Base-by-base conservation (phyloP, 192 early-diverging fungal genomes). In the Coemansia sp. region DNA sequence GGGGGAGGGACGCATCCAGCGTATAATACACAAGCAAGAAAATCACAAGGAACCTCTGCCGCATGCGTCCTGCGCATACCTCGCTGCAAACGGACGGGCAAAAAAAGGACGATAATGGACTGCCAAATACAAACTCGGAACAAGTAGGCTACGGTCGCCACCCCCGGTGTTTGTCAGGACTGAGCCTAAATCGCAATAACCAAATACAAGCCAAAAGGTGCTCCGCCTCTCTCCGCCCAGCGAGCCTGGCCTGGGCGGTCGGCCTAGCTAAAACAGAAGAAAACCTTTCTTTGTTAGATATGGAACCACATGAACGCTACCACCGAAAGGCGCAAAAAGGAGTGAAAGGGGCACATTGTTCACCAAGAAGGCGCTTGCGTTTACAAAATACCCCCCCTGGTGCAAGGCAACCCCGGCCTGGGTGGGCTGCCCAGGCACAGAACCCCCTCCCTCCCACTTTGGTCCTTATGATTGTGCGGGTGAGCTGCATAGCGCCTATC, bases 11-110 rank as follows among this genome's bases (percentile, higher is more conserved):
- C 46, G 38, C 68, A 55, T 31, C 22, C 61, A 64, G 69, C 44
- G 63, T 69, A 66, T 57, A 75, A 70, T 70, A 81, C 74, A 74
- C 72, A 74, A 71, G 52, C 65, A 70, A 44, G 77, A 39, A 74
- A 79, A 74, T 80, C 72, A 80, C 69, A 74, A 80, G 78, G 49
- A 39, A 39, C 24, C 31, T 31, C 47, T 31, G 31, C 62, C 38
- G 68, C 60, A 63, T 63, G 70, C 62, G 52, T 55, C 52, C n/a
- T 70, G 52, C 69, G 39, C 60, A 60, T 66, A 50, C 40, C 2
- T 55, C 52, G 52, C 52, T 55, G 52, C 52, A 55, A 55, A 55
- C 27, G 27, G 52, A 55, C 52, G 52, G 27, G 52, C 52, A 55
- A 55, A 55, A 55, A 31, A 29, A 31, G 22, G 10, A 46, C 12